These are phyloP conservation scores for Sideroxylon spinosum DNA, from an alignment of 179 eudicot species.

Conservation along the genomic window DNA sequence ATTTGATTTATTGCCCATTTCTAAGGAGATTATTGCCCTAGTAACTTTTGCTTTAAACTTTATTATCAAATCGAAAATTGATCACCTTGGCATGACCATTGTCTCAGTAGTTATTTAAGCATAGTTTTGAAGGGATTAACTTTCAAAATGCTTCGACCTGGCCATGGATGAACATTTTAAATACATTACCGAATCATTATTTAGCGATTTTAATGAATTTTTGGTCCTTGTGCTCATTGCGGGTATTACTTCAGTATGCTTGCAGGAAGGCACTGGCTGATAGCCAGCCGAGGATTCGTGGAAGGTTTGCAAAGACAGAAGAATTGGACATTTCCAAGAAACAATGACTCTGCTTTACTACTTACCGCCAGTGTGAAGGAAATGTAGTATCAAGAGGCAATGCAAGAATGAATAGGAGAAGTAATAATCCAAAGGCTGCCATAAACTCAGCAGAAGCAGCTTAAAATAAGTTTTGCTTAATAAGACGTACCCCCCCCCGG, in stretches of 20 bases:
- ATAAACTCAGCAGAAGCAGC: neutral
- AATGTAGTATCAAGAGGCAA: slow-evolving; percentile 4
- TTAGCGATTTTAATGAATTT: neutral
- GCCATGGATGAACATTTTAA: neutral
- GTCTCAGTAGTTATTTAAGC: neutral
- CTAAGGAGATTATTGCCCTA: neutral
- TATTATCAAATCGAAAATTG: neutral
- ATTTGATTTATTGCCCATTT: neutral
- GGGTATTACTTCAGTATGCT: slow-evolving; percentile 67
- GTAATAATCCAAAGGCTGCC: slow-evolving; percentile 13
- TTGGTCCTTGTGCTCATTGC: neutral
- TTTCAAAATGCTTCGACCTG: no score
- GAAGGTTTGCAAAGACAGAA: slow-evolving; percentile 84
- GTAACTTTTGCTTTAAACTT: neutral
- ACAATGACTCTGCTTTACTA: neutral
- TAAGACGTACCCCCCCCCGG: slow-evolving; percentile 22
- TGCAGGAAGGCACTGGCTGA: slow-evolving; percentile 98
- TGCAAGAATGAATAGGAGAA: neutral
- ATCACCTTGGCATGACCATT: neutral
- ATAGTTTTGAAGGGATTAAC: neutral
- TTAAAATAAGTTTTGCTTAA: slow-evolving; percentile 19
- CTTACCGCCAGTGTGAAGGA: slow-evolving; percentile 3
- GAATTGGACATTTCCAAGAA: slow-evolving; percentile 45
- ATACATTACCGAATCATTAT: neutral
- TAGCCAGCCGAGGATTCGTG: slow-evolving; percentile 90